Percentiles rank a stretch among this genome's conserved stretches.
phyloP scores from a whole-genome alignment of 2,329 filamentous ascomycete genomes.

The Arthrobotrys sphaeroides region DNA sequence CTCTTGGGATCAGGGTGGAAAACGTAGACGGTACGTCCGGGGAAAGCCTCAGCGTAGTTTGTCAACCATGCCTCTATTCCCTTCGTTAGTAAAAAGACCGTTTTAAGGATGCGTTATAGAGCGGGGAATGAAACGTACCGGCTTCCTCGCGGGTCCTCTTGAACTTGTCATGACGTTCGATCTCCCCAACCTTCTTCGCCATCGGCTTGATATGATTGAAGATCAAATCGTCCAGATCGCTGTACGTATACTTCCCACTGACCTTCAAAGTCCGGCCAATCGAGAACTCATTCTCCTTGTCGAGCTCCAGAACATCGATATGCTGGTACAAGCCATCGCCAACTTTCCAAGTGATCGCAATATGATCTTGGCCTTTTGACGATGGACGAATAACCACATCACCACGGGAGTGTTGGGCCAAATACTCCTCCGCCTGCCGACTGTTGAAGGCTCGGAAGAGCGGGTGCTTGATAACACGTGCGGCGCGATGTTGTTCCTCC shows the following conservation, averaged over 20 bases:
- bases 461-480: constrained; percentile 96
- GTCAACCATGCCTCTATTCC: constrained; percentile 87
- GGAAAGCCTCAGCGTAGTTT: constrained; percentile 95
- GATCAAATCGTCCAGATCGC: constrained; percentile 95
- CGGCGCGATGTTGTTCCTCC: constrained; percentile 81
- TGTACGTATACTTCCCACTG: constrained; percentile 88
- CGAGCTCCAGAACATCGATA: constrained; percentile 93
- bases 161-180: constrained; percentile 94
- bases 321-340: constrained; percentile 96
- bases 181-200: constrained; percentile 95
- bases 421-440: constrained; percentile 89
- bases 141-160: constrained; percentile 82
- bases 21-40: constrained; percentile 88
- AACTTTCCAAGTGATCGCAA: constrained; percentile 98
- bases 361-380: constrained; percentile 92
- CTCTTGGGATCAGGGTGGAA: constrained; percentile 94
- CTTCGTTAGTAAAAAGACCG: constrained; percentile 13
- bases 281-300: constrained; percentile 96
- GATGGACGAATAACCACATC: constrained; percentile 96
- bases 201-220: constrained; percentile 97
- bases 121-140: constrained; percentile 72
- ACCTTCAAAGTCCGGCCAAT: constrained; percentile 87
- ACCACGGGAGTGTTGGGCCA: constrained; percentile 83
- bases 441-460: constrained; percentile 94
- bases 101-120: too few species aligned